Evolutionary conservation across 208 protist genomes (phyloP), one percentile per base, ranked within the genome.

Genomic region (Perkinsela sp.): DNA sequence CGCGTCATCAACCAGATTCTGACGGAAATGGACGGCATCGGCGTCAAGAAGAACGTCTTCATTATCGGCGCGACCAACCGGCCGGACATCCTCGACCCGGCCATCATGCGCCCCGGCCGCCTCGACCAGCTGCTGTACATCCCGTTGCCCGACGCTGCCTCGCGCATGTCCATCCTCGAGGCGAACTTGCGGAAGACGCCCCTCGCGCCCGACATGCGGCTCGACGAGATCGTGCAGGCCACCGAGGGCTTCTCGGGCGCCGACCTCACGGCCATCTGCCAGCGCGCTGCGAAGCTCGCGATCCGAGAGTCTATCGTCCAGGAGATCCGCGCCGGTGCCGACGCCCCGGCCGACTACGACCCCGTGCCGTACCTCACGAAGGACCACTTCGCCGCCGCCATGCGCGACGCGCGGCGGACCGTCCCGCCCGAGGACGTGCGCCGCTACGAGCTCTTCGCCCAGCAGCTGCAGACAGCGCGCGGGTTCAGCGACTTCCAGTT

Each of bases 21-120:
- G 28, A 99, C 96, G n/a, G 97, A 99, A 83, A 98, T 99, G 94
- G 98, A 99, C 78, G 97, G 97, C 72, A 96, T 99, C 83, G 89
- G 87, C 74, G 79, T 82, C 16, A 98, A 98, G 80, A 99, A 99
- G 92, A 97, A 96, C 72, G 96, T 99, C 48, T 99, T 99, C 80
- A 95, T 99, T 78, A 99, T 99, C 80, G 98, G 97, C 70, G 98
- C 98, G 6, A 99, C 98, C n/a, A 99, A 99, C 84, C 82, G 98
- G 31, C 97, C 97, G 29, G 98, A 99, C 75, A 97, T 99, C 71
- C 88, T 99, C 70, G 98, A 99, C 84, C 86, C 96, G 30, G 98
- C 98, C 69, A 87, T 99, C 66, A 90, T 98, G 74, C 88, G 98
- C 69, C 97, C 97, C 32, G 95, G 94, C 13, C 84, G 93, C 69